Evolutionary conservation across 2,329 filamentous ascomycete species (phyloP), one percentile per base, ranked within the genome.

Genomic region (Diaporthe sp.): DNA sequence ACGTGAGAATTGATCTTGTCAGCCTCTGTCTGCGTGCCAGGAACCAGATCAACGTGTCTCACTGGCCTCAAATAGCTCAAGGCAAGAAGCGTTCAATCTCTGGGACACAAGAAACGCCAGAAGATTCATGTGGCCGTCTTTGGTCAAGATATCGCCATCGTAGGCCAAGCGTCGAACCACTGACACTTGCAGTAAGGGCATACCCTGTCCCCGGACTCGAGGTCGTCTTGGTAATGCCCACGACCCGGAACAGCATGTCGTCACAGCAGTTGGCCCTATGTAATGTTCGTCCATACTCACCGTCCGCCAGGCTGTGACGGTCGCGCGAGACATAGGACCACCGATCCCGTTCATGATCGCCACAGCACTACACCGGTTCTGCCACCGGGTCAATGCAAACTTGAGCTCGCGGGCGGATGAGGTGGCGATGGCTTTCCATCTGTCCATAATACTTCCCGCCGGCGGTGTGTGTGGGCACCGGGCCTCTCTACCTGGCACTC

Each of bases 261-360:
- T 66, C 60, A 66, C 60, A 50, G 19, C 42, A 33, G 40, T 3
- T 52, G 22, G 45, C 47, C 15, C 15, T 67, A 45, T 67, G 30
- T 4, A 52, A 38, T 67, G 64, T 67, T 67, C 64, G 64, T 67
- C 64, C 64, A 67, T 30, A 67, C 64, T 67, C 33, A 15, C n/a
- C 33, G 30, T 19, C 4, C 22, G n/a, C 40, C 45, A 67, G 30
- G 13, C 64, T 67, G 64, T 67, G 64, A 67, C 64, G 30, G 33
- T 52, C 33, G 42, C 13, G 40, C 45, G 13, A 30, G 33, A 67
- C 64, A 67, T 52, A 67, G 30, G 45, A 67, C 64, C 64, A 38
- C 64, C n/a, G 45, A 38, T 12, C 4, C n/a, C 61, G 33, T 67
- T n/a, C 8, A 67, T 38, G 15, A 67, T 67, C 64, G 64, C 33